Conservation (phyloP, 202 grass and related monocot genomes). For the Panicum hallii region DNA sequence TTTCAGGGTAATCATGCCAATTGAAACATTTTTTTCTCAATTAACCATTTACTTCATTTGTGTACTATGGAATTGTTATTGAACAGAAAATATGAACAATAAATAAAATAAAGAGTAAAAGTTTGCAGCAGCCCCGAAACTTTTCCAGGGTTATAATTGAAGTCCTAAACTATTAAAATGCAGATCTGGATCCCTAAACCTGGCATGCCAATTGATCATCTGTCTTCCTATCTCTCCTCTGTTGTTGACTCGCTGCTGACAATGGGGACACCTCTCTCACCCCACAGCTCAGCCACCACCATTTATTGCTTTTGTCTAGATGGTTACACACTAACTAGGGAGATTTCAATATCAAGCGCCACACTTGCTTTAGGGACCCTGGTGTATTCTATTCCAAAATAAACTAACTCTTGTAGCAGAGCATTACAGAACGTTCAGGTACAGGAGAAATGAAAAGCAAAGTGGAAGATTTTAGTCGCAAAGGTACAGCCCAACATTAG, state of each 20-base stretch:
- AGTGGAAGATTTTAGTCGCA: background rate
- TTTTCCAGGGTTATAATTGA: background rate
- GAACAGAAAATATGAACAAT: background rate
- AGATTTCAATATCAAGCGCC: background rate
- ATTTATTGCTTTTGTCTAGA: background rate
- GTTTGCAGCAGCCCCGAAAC: background rate
- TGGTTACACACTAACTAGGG: background rate
- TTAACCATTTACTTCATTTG: constrained; percentile 15
- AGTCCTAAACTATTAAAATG: background rate
- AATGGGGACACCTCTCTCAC: too few relatives aligned
- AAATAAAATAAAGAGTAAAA: background rate
- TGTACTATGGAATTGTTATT: constrained; percentile 1
- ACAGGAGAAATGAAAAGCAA: constrained; percentile 19
- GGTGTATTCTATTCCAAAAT: background rate
- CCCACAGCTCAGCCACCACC: background rate
- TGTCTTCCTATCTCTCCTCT: background rate
- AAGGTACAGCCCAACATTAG: constrained; percentile 7
- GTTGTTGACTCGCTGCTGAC: background rate
- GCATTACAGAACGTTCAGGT: background rate
- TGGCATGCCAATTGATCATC: background rate
- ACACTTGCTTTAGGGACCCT: background rate
- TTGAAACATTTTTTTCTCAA: background rate
- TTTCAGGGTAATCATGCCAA: constrained; percentile 27
- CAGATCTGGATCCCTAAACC: background rate
- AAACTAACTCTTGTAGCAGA: constrained; percentile 30